These are phyloP conservation scores for Gillenia trifoliata DNA, from an alignment of 306 rosid genomes.

Conservation along the genomic window DNA sequence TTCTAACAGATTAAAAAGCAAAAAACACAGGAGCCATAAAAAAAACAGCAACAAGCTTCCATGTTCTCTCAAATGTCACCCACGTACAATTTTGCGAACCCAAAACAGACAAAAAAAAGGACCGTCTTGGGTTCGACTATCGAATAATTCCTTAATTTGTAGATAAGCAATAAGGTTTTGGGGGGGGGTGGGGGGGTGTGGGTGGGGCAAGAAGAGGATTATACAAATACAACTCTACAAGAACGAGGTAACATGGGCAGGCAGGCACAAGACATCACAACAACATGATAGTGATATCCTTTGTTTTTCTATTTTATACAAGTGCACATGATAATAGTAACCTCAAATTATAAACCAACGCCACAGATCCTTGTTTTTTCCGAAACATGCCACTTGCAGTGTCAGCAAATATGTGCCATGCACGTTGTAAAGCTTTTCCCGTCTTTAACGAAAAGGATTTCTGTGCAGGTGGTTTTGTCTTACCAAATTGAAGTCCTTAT, in stretches of 20 bases:
- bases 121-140: not conserved
- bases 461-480: slow-evolving; percentile 12
- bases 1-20: not conserved
- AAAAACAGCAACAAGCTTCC: not conserved
- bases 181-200: too few species aligned
- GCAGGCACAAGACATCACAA: slow-evolving; percentile 6
- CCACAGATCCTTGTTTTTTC: not conserved
- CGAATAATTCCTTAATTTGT: not conserved
- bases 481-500: slow-evolving; percentile 77
- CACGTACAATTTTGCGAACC: not conserved
- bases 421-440: not conserved
- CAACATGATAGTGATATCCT: slow-evolving; percentile 10
- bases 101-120: not conserved
- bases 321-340: not conserved
- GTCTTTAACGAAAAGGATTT: slow-evolving; percentile 24
- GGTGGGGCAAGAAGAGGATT: not conserved
- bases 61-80: not conserved
- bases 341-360: slow-evolving; percentile 5
- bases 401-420: not conserved
- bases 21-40: not conserved
- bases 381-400: slow-evolving; percentile 35
- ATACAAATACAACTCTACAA: slow-evolving; percentile 25
- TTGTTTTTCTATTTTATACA: slow-evolving; percentile 14
- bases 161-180: not conserved
- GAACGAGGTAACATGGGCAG: slow-evolving; percentile 6